phyloP scores from a whole-genome alignment of 2,329 filamentous ascomycete genomes.

The Curvularia lunata region DNA sequence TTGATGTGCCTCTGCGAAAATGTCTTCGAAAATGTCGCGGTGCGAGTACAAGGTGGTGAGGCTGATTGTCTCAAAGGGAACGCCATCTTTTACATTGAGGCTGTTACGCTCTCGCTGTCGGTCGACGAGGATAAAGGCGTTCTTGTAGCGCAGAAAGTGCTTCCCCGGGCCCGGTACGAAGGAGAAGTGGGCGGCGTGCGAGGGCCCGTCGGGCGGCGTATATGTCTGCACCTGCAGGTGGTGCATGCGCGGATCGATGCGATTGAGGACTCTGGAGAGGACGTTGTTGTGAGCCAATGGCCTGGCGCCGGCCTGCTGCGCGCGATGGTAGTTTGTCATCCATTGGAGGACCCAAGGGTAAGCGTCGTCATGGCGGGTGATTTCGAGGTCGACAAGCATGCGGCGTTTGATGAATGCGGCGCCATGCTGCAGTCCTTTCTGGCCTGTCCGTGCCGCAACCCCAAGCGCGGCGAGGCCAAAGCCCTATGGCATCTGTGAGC shows the following conservation, averaged over 20 bases:
- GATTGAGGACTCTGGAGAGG: slow-evolving; percentile 61
- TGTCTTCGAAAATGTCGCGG: slow-evolving; percentile 84
- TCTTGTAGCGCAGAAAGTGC: slow-evolving; percentile 85
- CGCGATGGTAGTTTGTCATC: slow-evolving; percentile 82
- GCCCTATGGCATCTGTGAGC: slow-evolving; percentile 60
- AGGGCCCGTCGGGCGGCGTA: slow-evolving; percentile 68
- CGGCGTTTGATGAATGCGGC: slow-evolving; percentile 79
- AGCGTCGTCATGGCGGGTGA: slow-evolving; percentile 89
- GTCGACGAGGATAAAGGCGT: slow-evolving; percentile 85
- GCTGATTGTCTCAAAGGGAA: slow-evolving; percentile 92
- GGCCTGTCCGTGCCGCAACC: slow-evolving; percentile 78
- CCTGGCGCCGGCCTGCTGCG: slow-evolving; percentile 58
- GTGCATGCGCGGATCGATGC: slow-evolving; percentile 66
- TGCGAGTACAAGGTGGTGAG: slow-evolving; percentile 90
- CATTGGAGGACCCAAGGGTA: slow-evolving; percentile 95
- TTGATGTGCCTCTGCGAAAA: slow-evolving; percentile 85
- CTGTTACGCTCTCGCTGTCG: slow-evolving; percentile 82
- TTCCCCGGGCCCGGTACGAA: slow-evolving; percentile 89
- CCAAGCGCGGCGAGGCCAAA: slow-evolving; percentile 91
- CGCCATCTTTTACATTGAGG: slow-evolving; percentile 77
- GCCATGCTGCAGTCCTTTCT: slow-evolving; percentile 74
- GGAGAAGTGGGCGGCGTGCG: slow-evolving; percentile 79
- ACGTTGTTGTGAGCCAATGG: slow-evolving; percentile 45
- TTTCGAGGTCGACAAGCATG: slow-evolving; percentile 93
- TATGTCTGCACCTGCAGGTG: slow-evolving; percentile 70